Base-by-base conservation (phyloP, 2,329 filamentous ascomycete genomes). In the Onygena corvina region DNA sequence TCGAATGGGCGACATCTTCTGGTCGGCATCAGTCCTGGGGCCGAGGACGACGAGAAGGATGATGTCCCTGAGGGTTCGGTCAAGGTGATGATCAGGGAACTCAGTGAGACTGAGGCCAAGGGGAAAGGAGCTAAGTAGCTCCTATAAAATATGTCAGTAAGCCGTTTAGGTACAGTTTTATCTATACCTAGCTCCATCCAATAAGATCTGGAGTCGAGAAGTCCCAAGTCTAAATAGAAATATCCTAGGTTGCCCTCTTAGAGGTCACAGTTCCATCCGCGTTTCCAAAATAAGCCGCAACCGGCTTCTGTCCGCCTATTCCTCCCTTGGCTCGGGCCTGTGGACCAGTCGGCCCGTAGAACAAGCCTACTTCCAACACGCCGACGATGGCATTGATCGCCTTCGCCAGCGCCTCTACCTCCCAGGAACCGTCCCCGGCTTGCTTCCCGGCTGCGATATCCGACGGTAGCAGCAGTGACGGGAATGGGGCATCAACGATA, bases 231-330 rank as follows among this genome's bases (percentile, higher is more conserved):
- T n/a, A 4, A 29, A 25, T 42, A 12, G 3, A 42, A 42, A 27
- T n/a, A 4, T 27, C 36, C 11, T 42, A 42, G 6, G 25, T 29
- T 7, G 21, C 21, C 42, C 27, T 30, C 42, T 46, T 46, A n/a
- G 42, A 30, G 31, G 81, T 69, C 11, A 85, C 81, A 8, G 71
- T 73, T 2, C 85, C 85, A 61, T 86, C 84, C 38, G 83, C 77
- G 79, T 92, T 85, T 30, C 92, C 92, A 68, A 96, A 98, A 70
- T 96, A 98, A 20, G 87, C 89, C 23, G 88, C 88, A 9, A 95
- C 76, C 0, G 92, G 92, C 70, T 90, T 94, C 70, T 95, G 87
- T 0, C 86, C 88, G 44, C 84, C 83, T 44, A 79, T 68, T 48
- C 75, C 71, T 55, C 79, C 74, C 51, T 75, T 71, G 49, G 75